A percentile compares a stretch with the other conserved stretches of the same genome.
These are phyloP conservation scores for Ailanthus altissimus DNA, from an alignment of 345 rosid species.

Conservation along the genomic window DNA sequence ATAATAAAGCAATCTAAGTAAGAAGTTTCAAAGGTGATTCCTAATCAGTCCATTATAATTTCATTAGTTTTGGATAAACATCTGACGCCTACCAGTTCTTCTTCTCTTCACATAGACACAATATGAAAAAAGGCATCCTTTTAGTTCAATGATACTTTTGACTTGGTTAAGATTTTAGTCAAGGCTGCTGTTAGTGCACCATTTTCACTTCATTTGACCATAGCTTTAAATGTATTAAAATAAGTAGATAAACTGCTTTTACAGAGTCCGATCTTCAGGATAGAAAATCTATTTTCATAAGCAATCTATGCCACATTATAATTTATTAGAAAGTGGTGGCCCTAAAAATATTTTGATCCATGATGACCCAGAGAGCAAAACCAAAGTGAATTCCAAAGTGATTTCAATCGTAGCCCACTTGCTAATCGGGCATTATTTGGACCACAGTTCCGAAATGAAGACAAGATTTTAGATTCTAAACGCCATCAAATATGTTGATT, in stretches of 20 bases:
- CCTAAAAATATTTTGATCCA: background rate
- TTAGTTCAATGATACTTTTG: background rate
- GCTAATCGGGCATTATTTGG: background rate
- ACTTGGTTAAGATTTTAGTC: background rate
- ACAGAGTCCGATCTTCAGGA: constrained; percentile 6
- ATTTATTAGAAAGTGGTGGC: constrained; percentile 17
- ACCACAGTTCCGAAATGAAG: background rate
- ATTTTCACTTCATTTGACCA: background rate
- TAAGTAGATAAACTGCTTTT: constrained; percentile 6
- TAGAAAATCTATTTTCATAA: background rate
- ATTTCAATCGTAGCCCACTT: background rate
- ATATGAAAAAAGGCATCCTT: background rate
- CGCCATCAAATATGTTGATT: no score
- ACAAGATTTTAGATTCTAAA: no score
- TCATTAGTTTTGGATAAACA: background rate
- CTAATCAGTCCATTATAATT: background rate
- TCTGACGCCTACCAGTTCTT: background rate
- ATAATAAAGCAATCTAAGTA: no score
- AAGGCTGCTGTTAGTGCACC: background rate
- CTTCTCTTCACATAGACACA: background rate
- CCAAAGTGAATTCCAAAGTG: background rate
- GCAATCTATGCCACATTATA: background rate
- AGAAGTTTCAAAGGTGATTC: background rate
- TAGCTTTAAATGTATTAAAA: constrained; percentile 1
- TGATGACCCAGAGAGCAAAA: background rate